These are phyloP conservation scores for Jackrogersella multiformis DNA, from an alignment of 495 filamentous ascomycete genomes.

Conservation along the genomic window DNA sequence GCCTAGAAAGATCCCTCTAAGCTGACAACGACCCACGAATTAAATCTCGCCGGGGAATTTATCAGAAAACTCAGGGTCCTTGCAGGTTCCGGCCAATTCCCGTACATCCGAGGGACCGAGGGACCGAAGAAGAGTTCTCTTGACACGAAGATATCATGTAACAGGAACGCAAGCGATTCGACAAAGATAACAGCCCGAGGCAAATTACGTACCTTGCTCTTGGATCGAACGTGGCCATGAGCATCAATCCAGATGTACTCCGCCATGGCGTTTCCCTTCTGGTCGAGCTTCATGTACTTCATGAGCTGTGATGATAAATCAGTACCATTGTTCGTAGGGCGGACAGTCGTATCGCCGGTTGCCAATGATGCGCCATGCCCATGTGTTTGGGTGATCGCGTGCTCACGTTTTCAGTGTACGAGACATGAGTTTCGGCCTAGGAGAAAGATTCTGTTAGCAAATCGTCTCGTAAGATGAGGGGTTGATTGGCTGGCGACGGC, in stretches of 20 bases:
- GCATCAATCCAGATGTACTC: slow-evolving; percentile 98
- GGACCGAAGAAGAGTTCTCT: slow-evolving; percentile 13
- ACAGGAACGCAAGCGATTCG: slow-evolving; percentile 45
- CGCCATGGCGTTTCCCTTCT: slow-evolving; percentile 84
- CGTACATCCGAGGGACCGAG: slow-evolving; percentile 12
- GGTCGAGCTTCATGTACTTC: slow-evolving; percentile 91
- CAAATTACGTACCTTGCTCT: slow-evolving; percentile 66
- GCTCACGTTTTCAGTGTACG: slow-evolving; percentile 71
- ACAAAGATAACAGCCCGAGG: slow-evolving; percentile 35
- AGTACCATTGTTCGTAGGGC: slow-evolving; percentile 25
- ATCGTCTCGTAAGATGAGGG: slow-evolving; percentile 46
- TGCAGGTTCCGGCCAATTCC: slow-evolving; percentile 7
- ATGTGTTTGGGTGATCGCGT: slow-evolving; percentile 50
- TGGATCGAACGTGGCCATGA: slow-evolving; percentile 44
- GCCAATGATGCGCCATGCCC: slow-evolving; percentile 46
- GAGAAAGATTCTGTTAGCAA: slow-evolving; percentile 60
- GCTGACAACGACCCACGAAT: slow-evolving; percentile 27
- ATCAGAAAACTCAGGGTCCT: slow-evolving; percentile 30
- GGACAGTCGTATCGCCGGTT: slow-evolving; percentile 28
- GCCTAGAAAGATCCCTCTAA: slow-evolving; percentile 18
- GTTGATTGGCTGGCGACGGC: slow-evolving; percentile 43
- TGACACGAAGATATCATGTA: slow-evolving; percentile 43
- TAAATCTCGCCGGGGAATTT: slow-evolving; percentile 19
- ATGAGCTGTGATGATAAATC: slow-evolving; percentile 69
- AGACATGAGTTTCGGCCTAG: slow-evolving; percentile 63